Base-by-base conservation (phyloP, 1,284 basidiomycete species). In the Pseudozyma tsukubaensis region DNA sequence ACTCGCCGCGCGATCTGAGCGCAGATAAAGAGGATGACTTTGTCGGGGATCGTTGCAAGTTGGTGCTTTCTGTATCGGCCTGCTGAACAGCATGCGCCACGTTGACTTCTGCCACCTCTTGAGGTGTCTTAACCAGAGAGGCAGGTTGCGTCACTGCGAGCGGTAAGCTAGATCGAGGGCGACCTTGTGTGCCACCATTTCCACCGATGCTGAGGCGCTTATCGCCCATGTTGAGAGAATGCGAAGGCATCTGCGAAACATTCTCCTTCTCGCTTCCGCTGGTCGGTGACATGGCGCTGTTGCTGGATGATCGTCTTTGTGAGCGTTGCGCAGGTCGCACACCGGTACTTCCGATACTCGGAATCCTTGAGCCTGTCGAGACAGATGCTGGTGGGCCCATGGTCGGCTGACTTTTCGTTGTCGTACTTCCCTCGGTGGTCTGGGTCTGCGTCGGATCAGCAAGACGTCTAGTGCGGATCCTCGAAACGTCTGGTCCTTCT, bases 401-500 rank as follows among this genome's bases (percentile, higher is more conserved):
- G 34, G 36, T 29, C 2, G n/a, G 18, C 47, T 21, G 45, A 54
- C 24, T 35, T 50, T 29, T 29, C 24, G 24, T 29, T 29, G 24
- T 29, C 24, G 24, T 29, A 29, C 24, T 29, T 6, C 6, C 24
- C 24, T 29, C 24, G 24, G 6, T 29, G 21, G 35, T 44, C 12
- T 40, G 55, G 8, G 24, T 39, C 16, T 39, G 24, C 7, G 35
- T 43, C 4, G 12, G 19, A 37, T 35, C 37, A n/a, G 24, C 32
- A 5, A 45, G 6, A 18, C 52, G 55, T 35, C 39, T 58, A 5
- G 70, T 63, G 5, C 60, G 54, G 18, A 72, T 72, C 21, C 60
- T 50, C 14, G 70, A 72, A 4, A 72, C 64, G 35, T 72, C 64
- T 4, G 60, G 59, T 4, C 59, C 69, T 37, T 72, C 59, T 1